Percentiles rank a stretch among this genome's conserved stretches.
Evolutionary conservation across 345 rosid genomes (phyloP).

Genomic region (Barbarea vulgaris): DNA sequence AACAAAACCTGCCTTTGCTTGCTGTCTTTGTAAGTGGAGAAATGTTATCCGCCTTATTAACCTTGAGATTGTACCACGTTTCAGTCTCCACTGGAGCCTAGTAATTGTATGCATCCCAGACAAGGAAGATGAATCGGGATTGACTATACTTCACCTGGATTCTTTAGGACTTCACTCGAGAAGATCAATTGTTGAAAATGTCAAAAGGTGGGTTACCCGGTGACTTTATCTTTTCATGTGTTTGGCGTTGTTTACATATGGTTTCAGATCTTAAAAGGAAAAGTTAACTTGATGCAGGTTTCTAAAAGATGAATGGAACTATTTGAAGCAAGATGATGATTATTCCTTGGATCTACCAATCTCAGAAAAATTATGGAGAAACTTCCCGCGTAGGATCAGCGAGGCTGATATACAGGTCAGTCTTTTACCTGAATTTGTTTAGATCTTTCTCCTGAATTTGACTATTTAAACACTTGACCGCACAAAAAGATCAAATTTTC

Average conservation of each 20-base stretch:
- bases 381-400: constrained; percentile 59
- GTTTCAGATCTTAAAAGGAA: neutral
- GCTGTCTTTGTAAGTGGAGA: neutral
- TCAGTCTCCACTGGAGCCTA: constrained; percentile 95
- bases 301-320: constrained; percentile 81
- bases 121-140: constrained; percentile 75
- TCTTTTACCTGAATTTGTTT: constrained; percentile 1
- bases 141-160: constrained; percentile 87
- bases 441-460: neutral
- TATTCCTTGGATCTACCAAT: constrained; percentile 60
- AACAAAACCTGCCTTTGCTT: neutral
- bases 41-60: neutral
- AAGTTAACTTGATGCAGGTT: constrained; percentile 48
- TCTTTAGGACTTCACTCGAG: constrained; percentile 76
- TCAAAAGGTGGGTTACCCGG: constrained; percentile 61
- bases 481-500: neutral
- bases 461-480: neutral
- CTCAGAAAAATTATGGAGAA: constrained; percentile 60
- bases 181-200: constrained; percentile 59
- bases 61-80: constrained; percentile 21
- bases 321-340: constrained; percentile 52
- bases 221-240: neutral
- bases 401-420: constrained; percentile 56
- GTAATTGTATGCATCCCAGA: constrained; percentile 87
- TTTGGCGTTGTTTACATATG: neutral